Evolutionary conservation across 495 filamentous ascomycete genomes (phyloP), one percentile per base, ranked within the genome.

Genomic region (Aspergillus cavernicola): DNA sequence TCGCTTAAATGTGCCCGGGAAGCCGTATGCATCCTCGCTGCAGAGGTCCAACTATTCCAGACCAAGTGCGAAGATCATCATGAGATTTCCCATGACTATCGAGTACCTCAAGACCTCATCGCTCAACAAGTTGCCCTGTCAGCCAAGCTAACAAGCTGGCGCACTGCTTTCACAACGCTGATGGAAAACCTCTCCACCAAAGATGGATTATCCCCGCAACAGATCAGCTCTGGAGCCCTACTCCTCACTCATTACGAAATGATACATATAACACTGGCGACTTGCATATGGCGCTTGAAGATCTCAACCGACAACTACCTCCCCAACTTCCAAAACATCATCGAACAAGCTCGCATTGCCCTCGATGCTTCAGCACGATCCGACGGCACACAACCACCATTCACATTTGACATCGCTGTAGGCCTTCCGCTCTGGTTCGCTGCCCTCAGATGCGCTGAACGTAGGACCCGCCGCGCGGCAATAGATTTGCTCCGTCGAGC

Each of bases 391-490:
- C 64, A 62, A 23, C 58, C 65, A n/a, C 66, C 66, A 0, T 72
- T 71, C 29, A 71, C 71, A 15, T 71, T 71, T 53, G 71, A 71
- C 15, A 56, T 69, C 36, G 58, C 64, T 4, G 50, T 70, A 16
- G 70, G 64, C 7, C 38, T 71, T 6, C 69, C 72, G 4, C 58
- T 75, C 6, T 70, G 56, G 55, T 59, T 72, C 26, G 66, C 65
- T 2, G 55, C 52, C 13, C 51, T 70, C 3, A 59, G 63, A 36
- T 75, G 72, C 35, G 69, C 69, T 6, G 61, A 71, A 19, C 65
- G 67, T 1, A 22, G 0, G 0, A 51, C 65, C 12, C 61, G 72
- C 2, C 67, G 66, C 8, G 39, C 23, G 5, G 69, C 69, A 6
- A 48, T 75, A 3, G 37, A 49, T 9, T 48, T 71, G 20, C 55